A percentile compares a stretch with the other conserved stretches of the same genome.
phyloP scores from a whole-genome alignment of 352 stramenopile species.

The Achlya hypogyna region DNA sequence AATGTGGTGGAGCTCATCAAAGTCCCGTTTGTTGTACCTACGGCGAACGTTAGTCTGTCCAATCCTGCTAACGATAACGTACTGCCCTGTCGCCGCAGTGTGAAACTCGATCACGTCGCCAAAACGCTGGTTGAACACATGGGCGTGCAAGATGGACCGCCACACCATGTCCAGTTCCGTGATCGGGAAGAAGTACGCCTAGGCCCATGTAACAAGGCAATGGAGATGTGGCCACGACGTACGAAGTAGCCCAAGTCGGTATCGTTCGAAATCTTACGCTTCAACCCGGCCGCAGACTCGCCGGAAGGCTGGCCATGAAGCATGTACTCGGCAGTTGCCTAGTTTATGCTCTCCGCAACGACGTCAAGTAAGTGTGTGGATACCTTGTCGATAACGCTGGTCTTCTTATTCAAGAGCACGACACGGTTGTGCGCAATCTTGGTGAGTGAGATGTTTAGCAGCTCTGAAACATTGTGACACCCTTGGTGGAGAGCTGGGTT shows the following conservation, averaged over 20 bases:
- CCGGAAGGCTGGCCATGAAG: not conserved
- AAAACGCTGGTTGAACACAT: constrained; percentile 49
- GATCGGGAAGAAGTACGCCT: constrained; percentile 50
- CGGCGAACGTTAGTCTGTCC: not conserved
- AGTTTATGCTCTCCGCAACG: too few relatives aligned
- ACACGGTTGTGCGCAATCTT: constrained; percentile 51
- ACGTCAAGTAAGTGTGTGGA: not conserved
- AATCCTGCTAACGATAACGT: not conserved
- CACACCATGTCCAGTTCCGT: constrained; percentile 51
- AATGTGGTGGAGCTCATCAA: constrained; percentile 74
- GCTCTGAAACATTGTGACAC: constrained; percentile 25
- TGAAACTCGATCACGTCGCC: constrained; percentile 58
- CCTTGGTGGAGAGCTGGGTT: not conserved
- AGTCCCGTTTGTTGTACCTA: constrained; percentile 52
- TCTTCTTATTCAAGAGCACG: constrained; percentile 40
- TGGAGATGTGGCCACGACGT: not conserved
- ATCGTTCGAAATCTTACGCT: not conserved
- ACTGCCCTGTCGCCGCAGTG: constrained; percentile 27
- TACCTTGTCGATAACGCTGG: constrained; percentile 35
- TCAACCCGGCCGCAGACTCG: not conserved
- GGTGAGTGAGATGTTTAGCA: constrained; percentile 61
- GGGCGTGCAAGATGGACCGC: constrained; percentile 49
- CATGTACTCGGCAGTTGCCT: constrained; percentile 4
- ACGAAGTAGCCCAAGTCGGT: not conserved
- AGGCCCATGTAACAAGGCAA: not conserved